These are phyloP conservation scores for Fusarium setosum DNA, from an alignment of 2,329 filamentous ascomycete genomes.

Conservation along the genomic window DNA sequence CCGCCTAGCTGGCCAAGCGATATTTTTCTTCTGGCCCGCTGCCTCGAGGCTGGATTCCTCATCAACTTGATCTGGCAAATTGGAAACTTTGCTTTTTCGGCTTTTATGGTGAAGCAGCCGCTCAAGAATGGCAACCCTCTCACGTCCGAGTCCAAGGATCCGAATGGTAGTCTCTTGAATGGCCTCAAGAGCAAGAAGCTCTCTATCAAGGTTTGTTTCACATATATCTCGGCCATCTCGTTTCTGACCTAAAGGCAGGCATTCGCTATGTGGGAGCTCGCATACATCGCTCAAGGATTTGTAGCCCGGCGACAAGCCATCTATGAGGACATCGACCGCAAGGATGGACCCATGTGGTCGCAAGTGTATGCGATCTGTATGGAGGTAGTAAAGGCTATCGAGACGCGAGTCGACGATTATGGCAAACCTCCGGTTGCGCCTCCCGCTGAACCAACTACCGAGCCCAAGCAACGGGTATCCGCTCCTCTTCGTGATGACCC, in stretches of 20 bases:
- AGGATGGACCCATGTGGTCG: constrained; percentile 82
- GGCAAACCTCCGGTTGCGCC: constrained; percentile 56
- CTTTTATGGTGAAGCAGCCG: constrained; percentile 84
- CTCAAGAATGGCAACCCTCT: constrained; percentile 87
- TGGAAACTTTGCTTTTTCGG: constrained; percentile 80
- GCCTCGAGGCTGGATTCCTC: constrained; percentile 71
- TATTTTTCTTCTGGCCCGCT: constrained; percentile 66
- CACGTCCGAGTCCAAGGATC: constrained; percentile 87
- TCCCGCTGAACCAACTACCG: constrained; percentile 45
- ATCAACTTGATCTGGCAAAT: constrained; percentile 81
- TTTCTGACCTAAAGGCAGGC: constrained; percentile 57
- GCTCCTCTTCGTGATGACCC: constrained; percentile 58
- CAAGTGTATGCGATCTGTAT: constrained; percentile 80
- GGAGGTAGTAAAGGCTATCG: constrained; percentile 74
- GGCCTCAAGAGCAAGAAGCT: constrained; percentile 88
- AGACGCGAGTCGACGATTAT: constrained; percentile 72
- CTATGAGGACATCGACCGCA: constrained; percentile 87
- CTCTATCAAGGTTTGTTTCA: constrained; percentile 70
- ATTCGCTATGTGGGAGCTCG: constrained; percentile 93
- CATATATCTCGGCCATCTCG: neutral
- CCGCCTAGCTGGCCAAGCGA: constrained; percentile 69
- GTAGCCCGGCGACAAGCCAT: constrained; percentile 82
- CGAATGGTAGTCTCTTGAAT: constrained; percentile 88
- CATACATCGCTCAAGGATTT: constrained; percentile 80
- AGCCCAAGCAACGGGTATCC: constrained; percentile 49